Base-by-base conservation (phyloP, 2,329 filamentous ascomycete genomes). In the Penicillium sp. region DNA sequence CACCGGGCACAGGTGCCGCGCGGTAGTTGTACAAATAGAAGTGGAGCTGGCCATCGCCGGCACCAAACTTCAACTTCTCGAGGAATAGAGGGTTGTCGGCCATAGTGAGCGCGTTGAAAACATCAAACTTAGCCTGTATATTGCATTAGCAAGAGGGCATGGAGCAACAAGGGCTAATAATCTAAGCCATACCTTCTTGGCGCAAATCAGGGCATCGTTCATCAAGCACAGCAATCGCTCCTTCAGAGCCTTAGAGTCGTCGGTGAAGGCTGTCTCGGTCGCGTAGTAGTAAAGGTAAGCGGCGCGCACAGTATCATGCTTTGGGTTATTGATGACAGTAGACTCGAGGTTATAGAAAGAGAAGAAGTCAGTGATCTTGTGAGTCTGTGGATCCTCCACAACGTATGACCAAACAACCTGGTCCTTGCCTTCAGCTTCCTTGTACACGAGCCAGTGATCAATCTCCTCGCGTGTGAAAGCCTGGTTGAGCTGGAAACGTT, bases 11-110 rank as follows among this genome's bases (percentile, higher is more conserved):
- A n/a, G 88, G 87, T 58, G 90, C 87, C 13, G 91, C 90, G 56
- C 91, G 87, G 81, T 97, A 99, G 78, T 99, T 99, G 83, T 96
- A 99, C 31, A 99, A 81, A 76, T 99, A 99, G 78, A 93, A 99
- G 76, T 99, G 92, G 67, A 99, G 81, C 74, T 95, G 91, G 47
- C 95, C 95, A 73, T 99, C 95, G 31, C 95, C 95, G 5, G 90
- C 88, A 45, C 93, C 95, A 69, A 97, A 99, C 76, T 96, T 96
- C 71, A 97, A 91, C 65, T 97, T 84, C 71, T 93, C 88, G 6
- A 99, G 82, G 84, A 99, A 98, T 21, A 98, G 83, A 0, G 87
- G 89, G 74, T 99, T 99, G 76, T 99, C 93, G 77, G 96, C 88
- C 39, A 97, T 82, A 0, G 93, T 96, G 54, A 99, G 83, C 0